These are phyloP conservation scores for Apiotrichum montevideense DNA, from an alignment of 1,284 basidiomycete species.

Conservation along the genomic window DNA sequence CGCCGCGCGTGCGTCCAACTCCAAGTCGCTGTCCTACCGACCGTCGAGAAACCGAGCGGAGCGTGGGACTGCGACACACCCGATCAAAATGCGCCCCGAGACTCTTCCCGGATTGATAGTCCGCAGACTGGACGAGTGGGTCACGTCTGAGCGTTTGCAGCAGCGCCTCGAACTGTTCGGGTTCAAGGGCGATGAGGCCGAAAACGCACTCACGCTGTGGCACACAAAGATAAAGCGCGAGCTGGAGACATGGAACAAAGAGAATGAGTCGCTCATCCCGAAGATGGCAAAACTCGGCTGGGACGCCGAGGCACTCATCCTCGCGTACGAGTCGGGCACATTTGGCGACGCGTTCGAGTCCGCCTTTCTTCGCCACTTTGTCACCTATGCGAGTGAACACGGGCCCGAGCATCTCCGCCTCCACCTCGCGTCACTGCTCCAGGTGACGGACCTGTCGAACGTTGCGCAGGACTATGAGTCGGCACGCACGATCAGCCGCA, in stretches of 20 bases:
- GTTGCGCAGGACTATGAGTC: conserved; percentile 36
- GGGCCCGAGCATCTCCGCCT: conserved; percentile 10
- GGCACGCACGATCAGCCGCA: conserved; percentile 57
- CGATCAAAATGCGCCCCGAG: background rate
- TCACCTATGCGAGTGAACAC: conserved; percentile 10
- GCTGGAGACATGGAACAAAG: conserved; percentile 3
- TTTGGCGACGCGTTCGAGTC: conserved; percentile 27
- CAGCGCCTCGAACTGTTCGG: conserved; percentile 27
- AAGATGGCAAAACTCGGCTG: conserved; percentile 21
- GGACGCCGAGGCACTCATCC: conserved; percentile 22
- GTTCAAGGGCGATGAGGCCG: conserved; percentile 13
- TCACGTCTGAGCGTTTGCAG: conserved; percentile 18
- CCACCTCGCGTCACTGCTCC: conserved; percentile 38
- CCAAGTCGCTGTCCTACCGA: no score
- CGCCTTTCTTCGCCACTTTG: conserved; percentile 26
- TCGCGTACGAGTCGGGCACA: conserved; percentile 24
- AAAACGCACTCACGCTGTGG: conserved; percentile 3
- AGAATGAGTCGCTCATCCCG: conserved; percentile 7
- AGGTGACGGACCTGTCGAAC: conserved; percentile 42
- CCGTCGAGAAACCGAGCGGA: background rate
- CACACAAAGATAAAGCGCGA: background rate
- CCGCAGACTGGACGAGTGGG: conserved; percentile 27
- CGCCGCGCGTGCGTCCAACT: no score
- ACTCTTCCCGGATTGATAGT: conserved; percentile 14
- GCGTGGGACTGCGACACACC: no score